Conservation (phyloP, 169 alveolate genomes). For the Babesia microti region DNA sequence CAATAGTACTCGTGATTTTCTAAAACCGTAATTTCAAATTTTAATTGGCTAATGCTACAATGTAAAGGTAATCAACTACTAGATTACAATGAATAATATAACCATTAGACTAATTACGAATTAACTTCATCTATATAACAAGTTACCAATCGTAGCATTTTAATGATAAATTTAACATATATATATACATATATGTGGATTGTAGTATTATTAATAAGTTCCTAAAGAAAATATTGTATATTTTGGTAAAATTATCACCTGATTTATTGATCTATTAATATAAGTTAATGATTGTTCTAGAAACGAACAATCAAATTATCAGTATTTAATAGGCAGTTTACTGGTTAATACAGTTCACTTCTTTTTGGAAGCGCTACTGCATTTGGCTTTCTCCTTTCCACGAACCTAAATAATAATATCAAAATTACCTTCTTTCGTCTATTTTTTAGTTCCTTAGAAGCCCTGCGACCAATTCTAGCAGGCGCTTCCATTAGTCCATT, state of each 20-base stretch:
- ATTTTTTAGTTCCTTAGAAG: constrained; percentile 74
- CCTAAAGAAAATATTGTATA: no score
- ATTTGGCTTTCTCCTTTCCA: constrained; percentile 56
- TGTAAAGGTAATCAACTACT: neutral
- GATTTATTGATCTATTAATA: neutral
- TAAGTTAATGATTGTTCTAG: neutral
- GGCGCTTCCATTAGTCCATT: constrained; percentile 67
- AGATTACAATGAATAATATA: neutral
- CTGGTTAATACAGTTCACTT: constrained; percentile 19
- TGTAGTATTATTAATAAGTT: no score
- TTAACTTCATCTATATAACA: no score
- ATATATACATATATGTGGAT: no score
- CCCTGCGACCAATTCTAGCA: constrained; percentile 71
- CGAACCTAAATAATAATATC: constrained; percentile 37
- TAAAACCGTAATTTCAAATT: neutral
- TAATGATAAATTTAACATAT: no score
- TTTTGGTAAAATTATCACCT: no score
- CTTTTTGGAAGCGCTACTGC: constrained; percentile 41
- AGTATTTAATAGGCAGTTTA: constrained; percentile 2
- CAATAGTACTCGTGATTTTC: no score
- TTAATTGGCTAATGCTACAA: no score
- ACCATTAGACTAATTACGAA: no score
- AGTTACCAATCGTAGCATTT: no score
- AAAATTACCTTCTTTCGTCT: constrained; percentile 68
- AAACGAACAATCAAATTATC: constrained; percentile 2